Percentiles rank a stretch among this genome's conserved stretches.
Conservation (phyloP, 345 rosid species). For the Eucalyptus cloeziana region DNA sequence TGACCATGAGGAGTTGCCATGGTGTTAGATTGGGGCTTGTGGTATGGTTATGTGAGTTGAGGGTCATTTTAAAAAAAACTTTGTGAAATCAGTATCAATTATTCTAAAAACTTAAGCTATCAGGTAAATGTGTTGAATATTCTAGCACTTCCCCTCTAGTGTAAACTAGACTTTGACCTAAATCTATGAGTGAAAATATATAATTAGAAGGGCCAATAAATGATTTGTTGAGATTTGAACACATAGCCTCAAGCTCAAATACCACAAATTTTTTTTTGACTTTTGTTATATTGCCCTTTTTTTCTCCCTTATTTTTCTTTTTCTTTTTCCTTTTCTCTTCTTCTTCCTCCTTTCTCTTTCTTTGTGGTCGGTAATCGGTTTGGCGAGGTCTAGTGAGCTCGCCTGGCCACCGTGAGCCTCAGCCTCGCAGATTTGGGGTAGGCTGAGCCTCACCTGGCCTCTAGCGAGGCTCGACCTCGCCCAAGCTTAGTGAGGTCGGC, state of each 20-base stretch:
- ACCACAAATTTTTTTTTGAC: neutral
- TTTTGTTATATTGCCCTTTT: too few species aligned
- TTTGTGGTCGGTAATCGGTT: accelerated
- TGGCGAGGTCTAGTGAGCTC: too few species aligned
- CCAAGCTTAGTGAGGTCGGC: accelerated
- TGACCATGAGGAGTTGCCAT: neutral
- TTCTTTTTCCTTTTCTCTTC: too few species aligned
- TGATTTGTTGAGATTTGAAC: neutral
- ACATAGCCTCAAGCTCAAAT: accelerated
- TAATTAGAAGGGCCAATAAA: neutral
- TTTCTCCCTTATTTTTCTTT: too few species aligned
- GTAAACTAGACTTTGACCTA: neutral
- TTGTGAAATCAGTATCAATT: neutral
- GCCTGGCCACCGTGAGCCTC: accelerated
- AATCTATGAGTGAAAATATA: neutral
- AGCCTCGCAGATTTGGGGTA: accelerated
- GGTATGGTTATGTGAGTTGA: neutral
- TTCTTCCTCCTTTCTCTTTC: too few species aligned
- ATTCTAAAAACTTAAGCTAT: neutral
- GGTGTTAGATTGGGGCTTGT: neutral
- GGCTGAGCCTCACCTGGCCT: too few species aligned
- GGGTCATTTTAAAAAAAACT: neutral
- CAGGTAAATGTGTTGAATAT: neutral
- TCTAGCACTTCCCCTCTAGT: accelerated
- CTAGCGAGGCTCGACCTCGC: too few species aligned